phyloP scores from a whole-genome alignment of 208 protist species.

The Trypanosoma lewisi region DNA sequence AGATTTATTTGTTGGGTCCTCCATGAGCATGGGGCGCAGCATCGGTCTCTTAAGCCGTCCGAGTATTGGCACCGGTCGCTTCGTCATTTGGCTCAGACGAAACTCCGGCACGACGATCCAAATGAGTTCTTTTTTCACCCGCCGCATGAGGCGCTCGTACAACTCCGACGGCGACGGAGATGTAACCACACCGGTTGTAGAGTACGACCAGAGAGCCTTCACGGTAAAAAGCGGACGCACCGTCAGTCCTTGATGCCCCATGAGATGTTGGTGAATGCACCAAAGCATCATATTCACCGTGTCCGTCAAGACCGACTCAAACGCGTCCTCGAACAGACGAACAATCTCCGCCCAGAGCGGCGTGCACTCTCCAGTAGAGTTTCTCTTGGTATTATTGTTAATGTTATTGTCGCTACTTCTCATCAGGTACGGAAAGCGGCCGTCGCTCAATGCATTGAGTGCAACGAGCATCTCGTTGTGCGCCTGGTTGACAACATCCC shows the following conservation, averaged over 20 bases:
- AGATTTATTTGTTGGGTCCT: conserved; percentile 7
- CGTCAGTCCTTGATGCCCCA: conserved; percentile 1
- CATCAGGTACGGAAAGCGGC: conserved; percentile 12
- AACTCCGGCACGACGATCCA: conserved; percentile 21
- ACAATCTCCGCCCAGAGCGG: conserved; percentile 16
- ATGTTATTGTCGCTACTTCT: neutral
- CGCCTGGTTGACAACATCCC: conserved; percentile 6
- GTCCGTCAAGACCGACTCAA: conserved; percentile 9
- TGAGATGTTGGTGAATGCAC: conserved; percentile 11
- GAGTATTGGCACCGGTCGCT: neutral
- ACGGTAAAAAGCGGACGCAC: conserved; percentile 17
- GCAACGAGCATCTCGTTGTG: conserved; percentile 13
- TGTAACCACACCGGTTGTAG: neutral
- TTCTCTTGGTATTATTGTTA: too few species aligned
- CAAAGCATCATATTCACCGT: conserved; percentile 7
- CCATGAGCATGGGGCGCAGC: conserved; percentile 8
- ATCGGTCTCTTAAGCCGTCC: neutral
- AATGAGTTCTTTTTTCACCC: conserved; percentile 22
- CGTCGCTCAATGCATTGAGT: conserved; percentile 11
- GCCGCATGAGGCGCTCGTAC: conserved; percentile 15
- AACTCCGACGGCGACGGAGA: conserved; percentile 12
- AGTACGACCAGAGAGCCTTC: conserved; percentile 20
- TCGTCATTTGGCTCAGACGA: conserved; percentile 15
- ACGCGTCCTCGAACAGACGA: conserved; percentile 16
- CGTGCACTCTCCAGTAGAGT: neutral